phyloP scores from a whole-genome alignment of 2,329 filamentous ascomycete species.

The Colletotrichum sp. region DNA sequence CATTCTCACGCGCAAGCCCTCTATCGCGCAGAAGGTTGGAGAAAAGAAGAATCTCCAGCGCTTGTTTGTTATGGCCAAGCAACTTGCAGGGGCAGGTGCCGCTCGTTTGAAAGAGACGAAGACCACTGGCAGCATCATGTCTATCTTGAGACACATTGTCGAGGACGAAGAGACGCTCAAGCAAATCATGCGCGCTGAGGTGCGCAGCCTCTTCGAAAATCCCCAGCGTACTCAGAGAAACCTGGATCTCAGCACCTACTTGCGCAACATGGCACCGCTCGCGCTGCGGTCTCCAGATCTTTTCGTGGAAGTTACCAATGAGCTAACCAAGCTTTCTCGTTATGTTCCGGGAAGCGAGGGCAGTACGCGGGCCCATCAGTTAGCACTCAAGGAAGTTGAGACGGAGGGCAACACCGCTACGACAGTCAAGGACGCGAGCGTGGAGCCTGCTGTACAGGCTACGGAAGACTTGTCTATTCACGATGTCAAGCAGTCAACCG shows the following conservation, averaged over 20 bases:
- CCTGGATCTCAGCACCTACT: conserved; percentile 74
- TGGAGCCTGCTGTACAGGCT: conserved; percentile 49
- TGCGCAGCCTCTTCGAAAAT: conserved; percentile 76
- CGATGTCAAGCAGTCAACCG: conserved; percentile 66
- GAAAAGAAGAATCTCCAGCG: conserved; percentile 90
- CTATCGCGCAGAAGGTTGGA: conserved; percentile 76
- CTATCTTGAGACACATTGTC: conserved; percentile 88
- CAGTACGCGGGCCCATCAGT: conserved; percentile 32
- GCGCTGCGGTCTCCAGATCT: conserved; percentile 82
- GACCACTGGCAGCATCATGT: conserved; percentile 71
- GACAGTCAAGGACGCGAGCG: conserved; percentile 24
- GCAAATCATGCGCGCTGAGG: conserved; percentile 91
- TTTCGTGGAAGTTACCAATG: conserved; percentile 87
- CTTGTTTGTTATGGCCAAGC: conserved; percentile 94
- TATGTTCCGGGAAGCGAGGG: conserved; percentile 53
- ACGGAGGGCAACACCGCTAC: conserved; percentile 23
- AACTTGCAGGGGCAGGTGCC: conserved; percentile 80
- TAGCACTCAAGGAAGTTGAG: conserved; percentile 46
- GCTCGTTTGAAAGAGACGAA: conserved; percentile 68
- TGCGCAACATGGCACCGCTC: conserved; percentile 78
- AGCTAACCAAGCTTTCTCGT: conserved; percentile 76
- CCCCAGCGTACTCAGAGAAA: conserved; percentile 54
- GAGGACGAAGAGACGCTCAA: conserved; percentile 92
- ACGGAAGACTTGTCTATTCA: conserved; percentile 52
- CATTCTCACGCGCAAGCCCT: conserved; percentile 81